Base-by-base conservation (phyloP, 148 eudicot genomes). In the Rhododendron ovatum region DNA sequence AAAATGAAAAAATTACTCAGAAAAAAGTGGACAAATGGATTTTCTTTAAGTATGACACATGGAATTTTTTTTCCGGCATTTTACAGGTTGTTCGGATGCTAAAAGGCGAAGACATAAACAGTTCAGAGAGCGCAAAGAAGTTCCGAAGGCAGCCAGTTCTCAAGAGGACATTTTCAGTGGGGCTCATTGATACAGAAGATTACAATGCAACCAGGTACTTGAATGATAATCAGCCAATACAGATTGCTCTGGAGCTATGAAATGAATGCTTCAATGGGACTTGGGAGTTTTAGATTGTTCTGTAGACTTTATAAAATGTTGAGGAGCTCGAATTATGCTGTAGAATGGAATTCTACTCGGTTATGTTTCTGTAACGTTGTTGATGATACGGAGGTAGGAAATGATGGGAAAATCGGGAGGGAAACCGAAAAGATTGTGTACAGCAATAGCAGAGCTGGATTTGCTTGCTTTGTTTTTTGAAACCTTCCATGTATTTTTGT, bases 81-180 rank as follows among this genome's bases (percentile, higher is more conserved):
- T 78, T 80, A 88, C 93, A 97, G 99, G 96, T 94, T 48, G 92
- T 92, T 61, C 86, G 84, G 84, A 95, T 94, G 87, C 88, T 95
- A 41, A 93, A 92, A 81, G 98, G 93, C 0, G 92, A 89, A 37
- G 91, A 86, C 6, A 80, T 37, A 50, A 89, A 89, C 43, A 55
- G 78, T 53, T 76, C 88, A 7, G 95, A 91, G 84, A 69, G 88
- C 30, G 86, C 86, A 57, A 91, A 83, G 84, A 90, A 89, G 85
- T 89, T 89, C 59, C 91, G 88, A 50, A 93, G 89, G 84, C 86
- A 86, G 84, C 94, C 98, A 37, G 92, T 93, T 22, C 90, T 95
- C 9, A 95, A 67, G 86, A 89, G 95, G 86, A 88, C 95, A 43
- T 92, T 86, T 89, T 92, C 98, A 88, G 81, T 89, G 78, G 95